These are phyloP conservation scores for Bruguiera gymnorhiza DNA, from an alignment of 345 rosid species.

Conservation along the genomic window DNA sequence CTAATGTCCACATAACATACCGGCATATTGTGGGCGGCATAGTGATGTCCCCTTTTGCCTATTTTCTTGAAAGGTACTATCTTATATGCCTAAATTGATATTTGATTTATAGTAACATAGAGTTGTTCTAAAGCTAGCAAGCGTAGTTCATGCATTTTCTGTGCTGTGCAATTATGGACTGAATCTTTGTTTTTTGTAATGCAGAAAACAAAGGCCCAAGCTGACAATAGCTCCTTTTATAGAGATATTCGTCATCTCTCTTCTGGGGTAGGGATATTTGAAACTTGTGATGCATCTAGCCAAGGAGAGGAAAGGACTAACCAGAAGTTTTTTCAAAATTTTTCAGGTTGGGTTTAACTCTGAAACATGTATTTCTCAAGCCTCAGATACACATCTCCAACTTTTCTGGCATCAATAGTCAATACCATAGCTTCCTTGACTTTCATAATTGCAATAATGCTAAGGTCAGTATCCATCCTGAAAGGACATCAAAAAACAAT, in stretches of 20 bases:
- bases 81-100: too few species aligned
- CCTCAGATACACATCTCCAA: slow-evolving; percentile 51
- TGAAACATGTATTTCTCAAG: slow-evolving; percentile 60
- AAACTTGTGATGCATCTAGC: background rate
- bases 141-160: background rate
- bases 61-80: slow-evolving; percentile 49
- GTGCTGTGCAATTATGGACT: background rate
- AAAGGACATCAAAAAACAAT: too few species aligned
- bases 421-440: slow-evolving; percentile 53
- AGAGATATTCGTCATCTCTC: slow-evolving; percentile 58
- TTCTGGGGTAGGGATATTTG: slow-evolving; percentile 45
- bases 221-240: slow-evolving; percentile 46
- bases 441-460: slow-evolving; percentile 38
- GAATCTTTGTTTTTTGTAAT: slow-evolving; percentile 3
- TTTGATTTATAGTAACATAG: too few species aligned
- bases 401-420: slow-evolving; percentile 42
- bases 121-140: background rate
- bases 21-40: slow-evolving; percentile 49
- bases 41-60: slow-evolving; percentile 53
- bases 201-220: slow-evolving; percentile 62
- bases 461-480: slow-evolving; percentile 29
- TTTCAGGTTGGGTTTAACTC: slow-evolving; percentile 53
- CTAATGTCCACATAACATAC: slow-evolving; percentile 61
- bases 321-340: background rate
- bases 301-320: background rate